These are phyloP conservation scores for Beta vulgaris DNA, from an alignment of 148 eudicot species.

Conservation along the genomic window DNA sequence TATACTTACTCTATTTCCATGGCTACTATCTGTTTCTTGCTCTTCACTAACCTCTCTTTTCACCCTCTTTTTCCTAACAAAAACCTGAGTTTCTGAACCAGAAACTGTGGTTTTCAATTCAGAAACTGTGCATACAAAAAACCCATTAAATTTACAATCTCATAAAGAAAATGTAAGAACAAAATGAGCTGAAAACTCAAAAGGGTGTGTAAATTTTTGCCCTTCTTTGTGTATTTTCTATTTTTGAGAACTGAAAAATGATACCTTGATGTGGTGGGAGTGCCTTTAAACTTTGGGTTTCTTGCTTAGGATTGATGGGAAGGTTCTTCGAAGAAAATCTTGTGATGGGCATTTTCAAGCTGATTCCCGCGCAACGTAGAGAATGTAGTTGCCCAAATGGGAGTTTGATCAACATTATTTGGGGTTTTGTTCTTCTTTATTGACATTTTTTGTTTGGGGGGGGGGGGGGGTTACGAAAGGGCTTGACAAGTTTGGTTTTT, in stretches of 20 bases:
- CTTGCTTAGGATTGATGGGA: slow-evolving; percentile 12
- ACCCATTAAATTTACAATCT: background rate
- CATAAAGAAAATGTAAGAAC: background rate
- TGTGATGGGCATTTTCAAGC: slow-evolving; percentile 27
- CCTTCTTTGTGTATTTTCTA: background rate
- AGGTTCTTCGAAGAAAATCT: slow-evolving; percentile 21
- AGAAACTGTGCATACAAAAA: slow-evolving; percentile 11
- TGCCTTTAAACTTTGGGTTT: slow-evolving; percentile 4
- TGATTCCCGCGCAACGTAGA: slow-evolving; percentile 28
- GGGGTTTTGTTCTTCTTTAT: background rate
- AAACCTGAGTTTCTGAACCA: slow-evolving; percentile 15
- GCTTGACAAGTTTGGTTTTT: background rate
- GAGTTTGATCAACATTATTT: slow-evolving; percentile 18
- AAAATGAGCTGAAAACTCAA: background rate
- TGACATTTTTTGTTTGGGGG: background rate
- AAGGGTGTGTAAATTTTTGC: background rate
- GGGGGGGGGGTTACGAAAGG: no score
- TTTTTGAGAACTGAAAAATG: background rate
- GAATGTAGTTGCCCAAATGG: slow-evolving; percentile 19
- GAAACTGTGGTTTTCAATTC: slow-evolving; percentile 14
- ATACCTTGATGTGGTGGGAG: slow-evolving; percentile 4
- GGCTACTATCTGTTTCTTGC: background rate
- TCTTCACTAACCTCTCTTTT: slow-evolving; percentile 27
- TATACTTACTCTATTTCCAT: slow-evolving; percentile 23
- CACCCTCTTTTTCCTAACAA: slow-evolving; percentile 33